Evolutionary conservation across 345 rosid genomes (phyloP), one percentile per base, ranked within the genome.

Genomic region (Brassica cretica): DNA sequence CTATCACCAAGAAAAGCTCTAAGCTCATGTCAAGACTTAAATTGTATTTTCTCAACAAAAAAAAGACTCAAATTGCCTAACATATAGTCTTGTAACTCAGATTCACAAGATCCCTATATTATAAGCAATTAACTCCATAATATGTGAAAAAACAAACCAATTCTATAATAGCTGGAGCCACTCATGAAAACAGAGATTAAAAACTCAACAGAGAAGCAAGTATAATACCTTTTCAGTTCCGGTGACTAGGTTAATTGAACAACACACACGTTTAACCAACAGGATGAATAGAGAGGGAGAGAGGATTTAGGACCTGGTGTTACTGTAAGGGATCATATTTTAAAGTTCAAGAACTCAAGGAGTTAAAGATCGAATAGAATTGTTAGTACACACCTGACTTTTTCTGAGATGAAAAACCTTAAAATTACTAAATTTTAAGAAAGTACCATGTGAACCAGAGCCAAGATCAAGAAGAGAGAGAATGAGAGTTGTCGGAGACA

Each of bases 401-500:
- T 72, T 60, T 60, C 11, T 4, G 64, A 67, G 82, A 73, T 32
- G 68, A 15, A 6, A 16, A 72, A 56, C 72, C 78, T 73, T 67
- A 59, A 72, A 39, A 8, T 18, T 58, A 44, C n/a, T 18, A 49
- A 16, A 72, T 72, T 19, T 66, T 66, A 64, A 5, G 6, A 73
- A 73, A 78, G 68, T 66, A 58, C 64, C 73, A 72, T 72, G 81
- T 66, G 78, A 79, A 79, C 53, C 82, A 73, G 82, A 78, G 58
- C 29, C 37, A 29, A 29, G 76, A 58, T 25, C 49, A 24, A 72
- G 77, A 66, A 49, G 76, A 78, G 68, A 65, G 63, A 78, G 68
- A 64, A 27, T 72, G 15, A 39, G 25, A 41, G 69, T n/a, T 66
- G 73, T 78, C 64, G 64, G 77, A 66, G 81, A 72, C 82, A 72